Conservation (phyloP, 768 basidiomycete genomes). For the Flagelloscypha sp. region DNA sequence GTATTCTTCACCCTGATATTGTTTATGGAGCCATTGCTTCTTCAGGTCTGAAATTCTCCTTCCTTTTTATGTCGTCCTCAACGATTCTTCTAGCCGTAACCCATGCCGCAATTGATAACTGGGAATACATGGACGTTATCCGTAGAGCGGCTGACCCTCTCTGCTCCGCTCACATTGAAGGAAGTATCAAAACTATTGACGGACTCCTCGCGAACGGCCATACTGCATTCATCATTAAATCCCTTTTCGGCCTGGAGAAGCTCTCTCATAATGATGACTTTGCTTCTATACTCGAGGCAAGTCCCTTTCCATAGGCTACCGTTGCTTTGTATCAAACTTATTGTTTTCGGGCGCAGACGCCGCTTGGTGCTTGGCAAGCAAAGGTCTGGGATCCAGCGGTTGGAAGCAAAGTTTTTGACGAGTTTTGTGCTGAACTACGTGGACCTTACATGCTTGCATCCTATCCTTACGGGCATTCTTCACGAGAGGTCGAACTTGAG, state of each 20-base stretch:
- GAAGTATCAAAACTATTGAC: conserved; percentile 55
- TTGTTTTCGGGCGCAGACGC: conserved; percentile 28
- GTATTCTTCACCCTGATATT: conserved; percentile 77
- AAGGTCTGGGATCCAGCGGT: conserved; percentile 82
- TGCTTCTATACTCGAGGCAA: conserved; percentile 55
- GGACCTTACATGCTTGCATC: conserved; percentile 38
- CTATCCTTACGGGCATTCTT: conserved; percentile 39
- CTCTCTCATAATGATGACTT: conserved; percentile 75
- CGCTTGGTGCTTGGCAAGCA: conserved; percentile 70
- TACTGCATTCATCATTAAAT: conserved; percentile 50
- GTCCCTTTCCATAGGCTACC: conserved; percentile 19
- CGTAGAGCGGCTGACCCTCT: conserved; percentile 55
- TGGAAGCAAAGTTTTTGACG: conserved; percentile 52
- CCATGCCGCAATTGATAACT: conserved; percentile 72
- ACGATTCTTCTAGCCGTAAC: conserved; percentile 54
- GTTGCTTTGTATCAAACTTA: neutral
- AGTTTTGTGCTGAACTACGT: conserved; percentile 55
- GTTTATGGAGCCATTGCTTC: conserved; percentile 86
- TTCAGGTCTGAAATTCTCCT: conserved; percentile 44
- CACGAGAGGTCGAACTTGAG: too few species aligned
- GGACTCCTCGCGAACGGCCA: conserved; percentile 40
- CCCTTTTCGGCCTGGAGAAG: conserved; percentile 63
- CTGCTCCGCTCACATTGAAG: conserved; percentile 52
- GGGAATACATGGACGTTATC: conserved; percentile 86
- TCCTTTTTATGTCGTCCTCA: conserved; percentile 1